Evolutionary conservation across 23 red algal genomes (phyloP), one percentile per base, ranked within the genome.

Genomic region (Gracilaria caudata): DNA sequence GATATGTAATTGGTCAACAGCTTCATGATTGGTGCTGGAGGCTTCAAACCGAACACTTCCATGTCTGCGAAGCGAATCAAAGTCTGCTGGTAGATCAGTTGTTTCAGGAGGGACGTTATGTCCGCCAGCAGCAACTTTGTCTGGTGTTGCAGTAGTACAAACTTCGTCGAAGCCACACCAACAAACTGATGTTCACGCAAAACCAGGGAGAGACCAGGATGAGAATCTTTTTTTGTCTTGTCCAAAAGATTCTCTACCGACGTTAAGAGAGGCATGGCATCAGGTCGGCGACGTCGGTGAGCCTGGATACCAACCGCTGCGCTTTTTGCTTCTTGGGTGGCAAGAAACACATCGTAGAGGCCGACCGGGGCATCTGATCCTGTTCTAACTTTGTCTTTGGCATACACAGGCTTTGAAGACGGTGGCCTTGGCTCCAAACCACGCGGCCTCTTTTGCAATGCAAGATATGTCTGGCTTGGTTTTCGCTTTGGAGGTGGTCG

Each of bases 101-200:
- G 59, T 40, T 44, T 66, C 30, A 93, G 16, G 3, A 93, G 53
- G 16, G 81, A 25, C 8, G 28, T 38, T 13, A 80, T 70, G 39
- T 93, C 90, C 30, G 76, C 90, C 19, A 90, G 73, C 35, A 99
- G 37, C 24, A 99, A 77, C 84, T 68, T 86, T 20, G 93, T 91
- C 36, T 77, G 46, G 51, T 95, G 77, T 63, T 99, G 97, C 7
- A 99, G 0, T 20, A 99, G 51, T 23, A 36, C 70, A 32, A 86
- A 88, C 20, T 74, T 56, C 3, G 57, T 35, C 4, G 81, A 89
- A 19, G 81, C 77, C 4, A 90, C 82, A 46, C 97, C 97, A 11
- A 99, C 90, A 86, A 99, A 95, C 13, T 71, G 64, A 54, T 94
- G 91, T 51, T 95, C 88, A 0, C 82, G 82, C 6, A 99, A 80